Percentiles rank a stretch among this genome's conserved stretches.
phyloP scores from a whole-genome alignment of 208 protist genomes.

The Trichomonas gallinae region DNA sequence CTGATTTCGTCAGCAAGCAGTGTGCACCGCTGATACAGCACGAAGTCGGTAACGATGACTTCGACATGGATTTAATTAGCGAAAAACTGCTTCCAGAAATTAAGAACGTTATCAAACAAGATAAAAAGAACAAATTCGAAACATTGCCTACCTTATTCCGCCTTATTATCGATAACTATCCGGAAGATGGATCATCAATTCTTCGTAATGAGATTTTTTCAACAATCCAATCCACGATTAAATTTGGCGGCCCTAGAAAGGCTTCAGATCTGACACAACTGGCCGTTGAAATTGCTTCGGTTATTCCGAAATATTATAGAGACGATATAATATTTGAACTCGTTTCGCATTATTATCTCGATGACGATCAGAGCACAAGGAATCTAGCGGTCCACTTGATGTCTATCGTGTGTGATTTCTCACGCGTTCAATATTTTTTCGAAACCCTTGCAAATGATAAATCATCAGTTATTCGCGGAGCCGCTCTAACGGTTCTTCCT shows the following conservation, averaged over 20 bases:
- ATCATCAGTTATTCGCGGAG: not conserved
- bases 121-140: not conserved
- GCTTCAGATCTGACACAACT: not conserved
- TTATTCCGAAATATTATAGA: not conserved
- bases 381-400: not conserved
- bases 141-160: not conserved
- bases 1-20: not conserved
- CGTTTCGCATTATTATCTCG: not conserved
- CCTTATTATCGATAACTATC: not conserved
- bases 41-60: not conserved
- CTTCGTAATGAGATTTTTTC: not conserved
- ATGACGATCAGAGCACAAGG: not conserved
- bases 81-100: not conserved
- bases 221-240: not conserved
- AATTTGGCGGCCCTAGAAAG: not conserved
- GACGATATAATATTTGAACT: not conserved
- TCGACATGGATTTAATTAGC: not conserved
- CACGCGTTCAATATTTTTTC: not conserved
- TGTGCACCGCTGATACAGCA: not conserved
- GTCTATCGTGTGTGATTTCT: not conserved
- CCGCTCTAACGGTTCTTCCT: not conserved
- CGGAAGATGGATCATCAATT: not conserved
- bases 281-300: not conserved
- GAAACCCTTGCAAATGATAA: not conserved
- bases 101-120: not conserved